Evolutionary conservation across 2,329 filamentous ascomycete genomes (phyloP), one percentile per base, ranked within the genome.

Genomic region (Trichoderma harzianum): DNA sequence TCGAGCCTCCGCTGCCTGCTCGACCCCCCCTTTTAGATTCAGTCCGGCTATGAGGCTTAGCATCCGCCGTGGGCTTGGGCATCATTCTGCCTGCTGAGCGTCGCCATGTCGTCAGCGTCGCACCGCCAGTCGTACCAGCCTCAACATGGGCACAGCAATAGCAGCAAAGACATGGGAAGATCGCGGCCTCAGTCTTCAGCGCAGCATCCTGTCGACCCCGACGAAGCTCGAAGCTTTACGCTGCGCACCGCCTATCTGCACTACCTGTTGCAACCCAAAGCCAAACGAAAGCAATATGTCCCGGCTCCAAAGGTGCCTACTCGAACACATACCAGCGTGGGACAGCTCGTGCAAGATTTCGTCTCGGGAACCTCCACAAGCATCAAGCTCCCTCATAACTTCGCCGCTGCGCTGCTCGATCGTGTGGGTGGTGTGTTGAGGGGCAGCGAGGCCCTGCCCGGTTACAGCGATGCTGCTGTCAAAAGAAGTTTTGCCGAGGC

Each of bases 401-500:
- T 90, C 79, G 84, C 85, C 58, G 76, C 75, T 39, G 81, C 83
- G 62, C 80, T 90, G 39, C 84, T 89, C 78, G 95, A 95, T 82
- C 88, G 94, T 74, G 89, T 97, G 79, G 91, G 92, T 72, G 91
- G 91, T 36, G 92, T 97, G 66, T 83, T 98, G 77, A 89, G 91
- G 76, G 94, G 95, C 51, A 92, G 87, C 73, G 96, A 98, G 83
- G 90, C 87, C 76, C 88, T 95, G 79, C 94, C 93, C 16, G 96
- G 97, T 78, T 99, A 92, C 83, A 93, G 92, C 78, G 96, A 99
- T 84, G 86, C 93, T n/a, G 86, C 92, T 30, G 91, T 99, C 75
- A 98, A 97, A 83, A 89, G 95, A 73, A 97, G 94, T 2, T 99
- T 99, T 83, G 96, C 94, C 70, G 93, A 94, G 75, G 97, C 97